Evolutionary conservation across 768 basidiomycete species (phyloP).

Genomic region (Hemileccinum impolitum): DNA sequence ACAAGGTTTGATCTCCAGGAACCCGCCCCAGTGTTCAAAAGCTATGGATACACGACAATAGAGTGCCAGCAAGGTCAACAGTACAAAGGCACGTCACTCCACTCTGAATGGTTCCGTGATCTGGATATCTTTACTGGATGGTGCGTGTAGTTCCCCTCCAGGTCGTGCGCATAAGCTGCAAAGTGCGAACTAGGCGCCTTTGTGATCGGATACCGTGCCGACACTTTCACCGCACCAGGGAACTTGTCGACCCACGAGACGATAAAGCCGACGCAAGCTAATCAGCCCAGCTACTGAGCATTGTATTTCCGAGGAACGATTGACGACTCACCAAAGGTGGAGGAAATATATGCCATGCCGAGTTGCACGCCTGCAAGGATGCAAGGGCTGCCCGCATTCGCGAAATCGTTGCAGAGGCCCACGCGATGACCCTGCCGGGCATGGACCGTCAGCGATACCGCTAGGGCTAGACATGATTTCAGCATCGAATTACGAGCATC

Average conservation of each 20-base stretch:
- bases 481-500: background rate
- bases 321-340: slow-evolving; percentile 24
- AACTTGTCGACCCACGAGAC: slow-evolving; percentile 29
- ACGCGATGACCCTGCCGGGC: slow-evolving; percentile 17
- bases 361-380: slow-evolving; percentile 22
- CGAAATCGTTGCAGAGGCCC: slow-evolving; percentile 32
- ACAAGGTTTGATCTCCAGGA: slow-evolving; percentile 1
- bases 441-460: slow-evolving; percentile 26
- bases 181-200: slow-evolving; percentile 32
- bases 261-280: slow-evolving; percentile 21
- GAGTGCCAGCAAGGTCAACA: slow-evolving; percentile 1
- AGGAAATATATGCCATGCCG: slow-evolving; percentile 28
- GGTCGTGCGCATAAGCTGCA: slow-evolving; percentile 18
- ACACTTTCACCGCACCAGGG: slow-evolving; percentile 25
- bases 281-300: background rate
- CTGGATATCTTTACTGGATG: slow-evolving; percentile 8
- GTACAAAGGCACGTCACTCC: slow-evolving; percentile 23
- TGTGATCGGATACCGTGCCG: slow-evolving; percentile 23
- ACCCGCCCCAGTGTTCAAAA: slow-evolving; percentile 11
- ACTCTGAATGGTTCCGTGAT: slow-evolving; percentile 13
- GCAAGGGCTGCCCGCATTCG: slow-evolving; percentile 18
- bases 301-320: background rate
- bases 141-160: slow-evolving; percentile 20
- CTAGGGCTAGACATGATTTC: slow-evolving; percentile 13
- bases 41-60: background rate